Conservation (phyloP, 805 yeast genomes). For the Candida mattraensis region DNA sequence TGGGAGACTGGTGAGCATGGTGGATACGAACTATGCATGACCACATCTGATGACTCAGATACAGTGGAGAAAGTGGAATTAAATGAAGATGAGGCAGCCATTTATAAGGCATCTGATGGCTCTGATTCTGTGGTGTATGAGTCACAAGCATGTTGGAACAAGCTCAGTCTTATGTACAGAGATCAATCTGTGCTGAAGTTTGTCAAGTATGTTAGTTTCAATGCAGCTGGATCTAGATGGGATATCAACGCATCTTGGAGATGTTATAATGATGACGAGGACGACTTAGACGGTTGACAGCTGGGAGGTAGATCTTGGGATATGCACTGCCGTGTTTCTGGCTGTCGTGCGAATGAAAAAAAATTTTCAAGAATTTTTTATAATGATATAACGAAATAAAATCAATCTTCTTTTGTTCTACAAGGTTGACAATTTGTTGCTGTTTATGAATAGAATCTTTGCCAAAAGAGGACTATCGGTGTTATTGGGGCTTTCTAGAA, state of each 20-base stretch:
- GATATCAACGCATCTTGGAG: conserved; percentile 83
- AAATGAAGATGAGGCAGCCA: conserved; percentile 77
- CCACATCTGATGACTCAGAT: conserved; percentile 47
- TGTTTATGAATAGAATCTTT: no score
- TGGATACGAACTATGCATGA: conserved; percentile 92
- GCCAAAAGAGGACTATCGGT: no score
- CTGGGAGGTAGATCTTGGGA: no score
- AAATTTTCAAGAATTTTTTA: no score
- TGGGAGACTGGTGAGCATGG: conserved; percentile 93
- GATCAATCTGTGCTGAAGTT: conserved; percentile 88
- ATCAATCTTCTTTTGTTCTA: no score
- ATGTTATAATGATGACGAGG: conserved; percentile 50
- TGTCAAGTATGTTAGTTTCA: conserved; percentile 85
- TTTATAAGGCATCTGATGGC: conserved; percentile 63
- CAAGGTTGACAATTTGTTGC: no score
- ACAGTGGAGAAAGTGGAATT: conserved; percentile 39
- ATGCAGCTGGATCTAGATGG: conserved; percentile 92
- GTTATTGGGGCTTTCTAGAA: neutral
- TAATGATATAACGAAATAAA: no score
- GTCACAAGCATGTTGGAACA: conserved; percentile 82
- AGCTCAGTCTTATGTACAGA: conserved; percentile 70
- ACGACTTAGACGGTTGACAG: conserved; percentile 38
- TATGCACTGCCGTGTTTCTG: no score
- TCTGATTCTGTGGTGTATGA: conserved; percentile 79
- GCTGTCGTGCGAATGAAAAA: no score